Evolutionary conservation across 441 rosid species (phyloP).

Genomic region (Pelargonium australe): DNA sequence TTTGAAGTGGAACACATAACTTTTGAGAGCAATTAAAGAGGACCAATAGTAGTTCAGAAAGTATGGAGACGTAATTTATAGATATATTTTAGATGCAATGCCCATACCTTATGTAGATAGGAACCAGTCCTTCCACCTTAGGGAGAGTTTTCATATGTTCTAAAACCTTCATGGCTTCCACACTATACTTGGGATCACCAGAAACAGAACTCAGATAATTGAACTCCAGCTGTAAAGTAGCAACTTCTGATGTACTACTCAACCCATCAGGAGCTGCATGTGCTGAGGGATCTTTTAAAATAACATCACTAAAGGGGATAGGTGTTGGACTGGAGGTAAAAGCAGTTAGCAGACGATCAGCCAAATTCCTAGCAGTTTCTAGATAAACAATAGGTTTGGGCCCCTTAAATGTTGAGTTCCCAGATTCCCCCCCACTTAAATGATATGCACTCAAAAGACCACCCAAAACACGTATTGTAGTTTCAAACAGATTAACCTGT

Average conservation of each 20-base stretch:
- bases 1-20: neutral
- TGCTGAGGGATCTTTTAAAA: constrained; percentile 66
- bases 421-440: constrained; percentile 72
- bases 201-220: constrained; percentile 81
- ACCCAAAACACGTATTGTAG: constrained; percentile 89
- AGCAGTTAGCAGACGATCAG: constrained; percentile 81
- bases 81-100: constrained; percentile 13
- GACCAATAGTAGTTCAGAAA: neutral
- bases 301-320: constrained; percentile 82
- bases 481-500: constrained; percentile 94
- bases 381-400: constrained; percentile 68
- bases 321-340: constrained; percentile 83
- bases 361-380: constrained; percentile 68
- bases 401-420: constrained; percentile 40
- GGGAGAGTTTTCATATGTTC: constrained; percentile 78
- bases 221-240: constrained; percentile 92
- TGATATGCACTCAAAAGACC: constrained; percentile 97
- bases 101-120: constrained; percentile 80
- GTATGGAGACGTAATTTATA: neutral
- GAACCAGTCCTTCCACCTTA: constrained; percentile 87
- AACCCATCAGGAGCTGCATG: constrained; percentile 82
- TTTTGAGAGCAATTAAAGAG: neutral
- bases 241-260: constrained; percentile 91
- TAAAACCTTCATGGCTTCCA: constrained; percentile 89
- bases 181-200: constrained; percentile 83